phyloP scores from a whole-genome alignment of 1,284 basidiomycete species.

The Termitomyces sp. region DNA sequence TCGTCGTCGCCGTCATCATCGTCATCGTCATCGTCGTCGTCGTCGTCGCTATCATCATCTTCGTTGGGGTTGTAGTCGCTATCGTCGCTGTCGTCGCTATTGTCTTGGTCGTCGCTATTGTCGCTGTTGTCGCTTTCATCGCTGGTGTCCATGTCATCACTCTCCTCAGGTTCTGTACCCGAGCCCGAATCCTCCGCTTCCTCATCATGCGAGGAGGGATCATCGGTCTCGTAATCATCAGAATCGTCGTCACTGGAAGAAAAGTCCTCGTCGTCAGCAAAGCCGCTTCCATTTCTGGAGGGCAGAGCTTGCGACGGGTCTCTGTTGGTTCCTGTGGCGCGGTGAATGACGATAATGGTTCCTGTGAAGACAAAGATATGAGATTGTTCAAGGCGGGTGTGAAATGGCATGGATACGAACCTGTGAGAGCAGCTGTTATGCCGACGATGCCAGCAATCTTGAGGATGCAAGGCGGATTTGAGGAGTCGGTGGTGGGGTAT shows the following conservation, averaged over 20 bases:
- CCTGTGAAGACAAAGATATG: neutral
- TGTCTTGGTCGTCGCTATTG: neutral
- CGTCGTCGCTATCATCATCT: neutral
- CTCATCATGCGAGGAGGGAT: neutral
- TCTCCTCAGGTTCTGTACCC: no score
- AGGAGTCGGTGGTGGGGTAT: neutral
- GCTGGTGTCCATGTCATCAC: no score
- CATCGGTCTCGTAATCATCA: neutral
- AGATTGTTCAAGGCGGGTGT: neutral
- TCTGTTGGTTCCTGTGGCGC: neutral
- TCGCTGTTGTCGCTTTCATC: no score
- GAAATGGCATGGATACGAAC: neutral
- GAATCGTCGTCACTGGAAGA: neutral
- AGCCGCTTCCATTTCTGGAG: neutral
- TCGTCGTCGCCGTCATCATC: neutral
- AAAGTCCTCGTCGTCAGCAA: neutral
- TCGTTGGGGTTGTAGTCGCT: neutral
- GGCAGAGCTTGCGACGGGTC: neutral
- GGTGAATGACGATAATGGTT: neutral
- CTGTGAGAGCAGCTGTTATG: neutral
- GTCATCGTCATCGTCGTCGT: neutral
- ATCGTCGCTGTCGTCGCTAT: neutral
- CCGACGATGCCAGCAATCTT: neutral
- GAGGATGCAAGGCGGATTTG: neutral
- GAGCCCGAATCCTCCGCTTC: neutral